Evolutionary conservation across 2,329 filamentous ascomycete genomes (phyloP).

Genomic region (Fusarium equiseti): DNA sequence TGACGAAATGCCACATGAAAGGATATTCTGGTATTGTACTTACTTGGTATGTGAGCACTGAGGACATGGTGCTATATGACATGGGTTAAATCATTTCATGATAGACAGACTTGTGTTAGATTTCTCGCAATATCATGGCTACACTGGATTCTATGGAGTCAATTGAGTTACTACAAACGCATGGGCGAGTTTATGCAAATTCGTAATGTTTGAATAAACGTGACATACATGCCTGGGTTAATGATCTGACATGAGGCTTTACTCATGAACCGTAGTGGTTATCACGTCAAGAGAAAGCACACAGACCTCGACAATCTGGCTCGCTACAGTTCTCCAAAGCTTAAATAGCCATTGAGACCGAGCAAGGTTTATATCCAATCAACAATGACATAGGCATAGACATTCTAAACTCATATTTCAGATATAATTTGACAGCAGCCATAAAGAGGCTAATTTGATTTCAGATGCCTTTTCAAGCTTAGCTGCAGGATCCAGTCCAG

Average conservation of each 20-base stretch:
- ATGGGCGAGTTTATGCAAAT: not conserved
- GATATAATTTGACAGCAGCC: not conserved
- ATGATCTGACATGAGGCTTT: not conserved
- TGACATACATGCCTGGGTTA: not conserved
- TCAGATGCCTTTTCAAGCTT: slow-evolving; percentile 31
- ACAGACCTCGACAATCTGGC: not conserved
- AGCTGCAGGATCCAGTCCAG: slow-evolving; percentile 25
- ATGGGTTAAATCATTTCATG: not conserved
- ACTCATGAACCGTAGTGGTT: not conserved
- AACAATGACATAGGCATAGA: not conserved
- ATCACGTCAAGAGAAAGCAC: not conserved
- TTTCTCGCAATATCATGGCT: not conserved
- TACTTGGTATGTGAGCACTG: not conserved
- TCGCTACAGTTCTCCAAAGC: not conserved
- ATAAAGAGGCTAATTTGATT: slow-evolving; percentile 11
- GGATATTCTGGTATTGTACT: not conserved
- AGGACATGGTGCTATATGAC: not conserved
- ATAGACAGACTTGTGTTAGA: not conserved
- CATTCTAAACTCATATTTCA: not conserved
- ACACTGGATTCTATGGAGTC: not conserved
- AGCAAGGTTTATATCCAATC: not conserved
- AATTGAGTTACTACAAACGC: not conserved
- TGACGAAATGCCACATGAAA: not conserved
- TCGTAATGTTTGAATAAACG: not conserved
- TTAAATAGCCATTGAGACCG: not conserved